Evolutionary conservation across 176 grass and related monocot genomes (phyloP), one percentile per base, ranked within the genome.

Genomic region (Carex myosuroides): DNA sequence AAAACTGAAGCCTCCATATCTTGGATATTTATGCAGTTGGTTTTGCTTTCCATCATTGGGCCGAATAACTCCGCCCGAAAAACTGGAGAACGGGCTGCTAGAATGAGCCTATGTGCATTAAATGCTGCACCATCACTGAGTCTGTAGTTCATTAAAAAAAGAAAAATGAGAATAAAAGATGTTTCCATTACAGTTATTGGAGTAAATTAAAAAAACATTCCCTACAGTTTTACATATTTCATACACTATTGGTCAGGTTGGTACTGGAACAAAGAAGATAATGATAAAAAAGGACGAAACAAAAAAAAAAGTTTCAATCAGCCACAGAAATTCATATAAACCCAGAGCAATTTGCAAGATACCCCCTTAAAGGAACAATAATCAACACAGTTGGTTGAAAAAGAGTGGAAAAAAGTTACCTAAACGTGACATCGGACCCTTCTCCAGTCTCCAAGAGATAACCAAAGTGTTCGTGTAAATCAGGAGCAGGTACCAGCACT

Each of bases 51-150:
- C 20, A 63, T 64, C 55, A 82, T 82, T 18, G 79, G 26, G 42
- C 79, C 79, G 6, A 64, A 82, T 12, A 82, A 64, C 52, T 82
- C 79, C 24, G 79, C 79, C 3, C 58, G 39, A 46, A 82, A 82
- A 26, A 82, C 79, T 26, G 79, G 58, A 46, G 79, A 82, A 14
- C 58, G 79, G 20, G 79, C 39, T 66, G 79, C 79, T 14, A 82
- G 79, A 46, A 82, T 64, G n/a, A 82, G 58, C 58, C 62, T 82
- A 64, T 82, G 79, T 46, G 79, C 79, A 41, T 66, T 60, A 82
- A 82, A 82, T 64, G 42, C 24, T 82, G 35, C 79, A 61, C 58
- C 79, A 29, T 82, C 58, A 26, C 13, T 32, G 12, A 75, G 70
- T 44, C 70, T 75, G 46, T 13, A 73, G 20, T 53, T 75, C 70